Percentiles rank a stretch among this genome's conserved stretches.
These are phyloP conservation scores for Vitis hybrid DNA, from an alignment of 177 flowering plant genomes.

Conservation along the genomic window DNA sequence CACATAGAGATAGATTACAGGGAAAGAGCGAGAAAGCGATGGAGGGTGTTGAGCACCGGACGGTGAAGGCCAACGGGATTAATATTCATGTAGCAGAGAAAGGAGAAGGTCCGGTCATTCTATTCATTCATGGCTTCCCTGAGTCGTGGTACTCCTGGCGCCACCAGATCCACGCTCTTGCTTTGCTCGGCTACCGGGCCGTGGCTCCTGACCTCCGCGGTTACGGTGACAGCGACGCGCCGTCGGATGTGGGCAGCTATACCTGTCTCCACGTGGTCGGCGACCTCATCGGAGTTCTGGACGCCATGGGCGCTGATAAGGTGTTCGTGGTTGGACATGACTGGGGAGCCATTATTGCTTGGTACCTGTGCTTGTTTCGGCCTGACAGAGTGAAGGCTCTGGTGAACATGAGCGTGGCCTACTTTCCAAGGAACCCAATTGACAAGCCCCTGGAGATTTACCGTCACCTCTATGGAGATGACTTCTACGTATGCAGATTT, in stretches of 20 bases:
- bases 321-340: constrained; percentile 67
- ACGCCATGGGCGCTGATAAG: constrained; percentile 44
- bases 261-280: constrained; percentile 60
- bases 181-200: constrained; percentile 65
- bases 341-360: constrained; percentile 61
- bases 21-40: too few species aligned
- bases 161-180: constrained; percentile 58
- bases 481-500: constrained; percentile 59
- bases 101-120: constrained; percentile 51
- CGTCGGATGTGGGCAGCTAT: constrained; percentile 34
- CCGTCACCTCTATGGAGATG: constrained; percentile 50
- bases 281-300: constrained; percentile 65
- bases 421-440: constrained; percentile 34
- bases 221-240: constrained; percentile 70
- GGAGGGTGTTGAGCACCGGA: constrained; percentile 14
- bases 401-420: constrained; percentile 54
- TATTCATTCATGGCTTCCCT: constrained; percentile 78
- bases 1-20: too few species aligned
- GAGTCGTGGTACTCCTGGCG: constrained; percentile 86
- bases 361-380: constrained; percentile 53
- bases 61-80: constrained; percentile 29
- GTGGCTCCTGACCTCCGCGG: constrained; percentile 87
- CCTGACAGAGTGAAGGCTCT: constrained; percentile 68
- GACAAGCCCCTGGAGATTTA: constrained; percentile 16
- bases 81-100: constrained; percentile 39